phyloP scores from a whole-genome alignment of 2,329 filamentous ascomycete species.

The Cladobotryum mycophilum region DNA sequence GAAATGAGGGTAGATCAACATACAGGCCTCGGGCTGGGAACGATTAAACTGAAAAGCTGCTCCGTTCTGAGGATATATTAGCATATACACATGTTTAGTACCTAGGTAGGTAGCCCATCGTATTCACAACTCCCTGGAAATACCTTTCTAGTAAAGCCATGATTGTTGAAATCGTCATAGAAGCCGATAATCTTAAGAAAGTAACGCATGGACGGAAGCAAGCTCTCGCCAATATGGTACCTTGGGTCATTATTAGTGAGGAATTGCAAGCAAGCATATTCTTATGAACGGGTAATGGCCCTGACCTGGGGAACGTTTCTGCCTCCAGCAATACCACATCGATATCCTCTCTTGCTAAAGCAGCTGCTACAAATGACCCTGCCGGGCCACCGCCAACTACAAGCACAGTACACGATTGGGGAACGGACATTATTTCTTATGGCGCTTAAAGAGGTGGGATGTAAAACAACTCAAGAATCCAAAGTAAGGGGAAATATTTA shows the following conservation, averaged over 20 bases:
- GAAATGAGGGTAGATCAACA: conserved; percentile 10
- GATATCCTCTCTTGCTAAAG: conserved; percentile 13
- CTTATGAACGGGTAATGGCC: too few species aligned
- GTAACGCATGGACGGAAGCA: conserved; percentile 33
- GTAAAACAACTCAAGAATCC: too few species aligned
- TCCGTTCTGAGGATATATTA: conserved; percentile 19
- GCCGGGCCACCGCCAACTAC: conserved; percentile 14
- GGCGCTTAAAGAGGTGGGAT: not conserved
- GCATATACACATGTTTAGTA: too few species aligned
- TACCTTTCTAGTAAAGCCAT: conserved; percentile 38
- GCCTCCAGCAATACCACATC: conserved; percentile 14
- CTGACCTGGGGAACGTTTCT: conserved; percentile 14
- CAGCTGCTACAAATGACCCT: conserved; percentile 14
- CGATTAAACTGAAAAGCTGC: conserved; percentile 34
- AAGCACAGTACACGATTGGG: conserved; percentile 3
- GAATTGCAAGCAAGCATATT: too few species aligned
- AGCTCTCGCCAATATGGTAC: conserved; percentile 34
- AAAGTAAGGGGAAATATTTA: too few species aligned
- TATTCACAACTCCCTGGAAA: not conserved
- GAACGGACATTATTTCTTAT: conserved; percentile 1
- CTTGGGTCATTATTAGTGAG: not conserved
- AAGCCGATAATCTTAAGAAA: conserved; percentile 40
- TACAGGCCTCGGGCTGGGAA: conserved; percentile 26
- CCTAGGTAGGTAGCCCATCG: too few species aligned
- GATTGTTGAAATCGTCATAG: conserved; percentile 29